These are phyloP conservation scores for Camelina hispida DNA, from an alignment of 345 rosid genomes.

Conservation along the genomic window DNA sequence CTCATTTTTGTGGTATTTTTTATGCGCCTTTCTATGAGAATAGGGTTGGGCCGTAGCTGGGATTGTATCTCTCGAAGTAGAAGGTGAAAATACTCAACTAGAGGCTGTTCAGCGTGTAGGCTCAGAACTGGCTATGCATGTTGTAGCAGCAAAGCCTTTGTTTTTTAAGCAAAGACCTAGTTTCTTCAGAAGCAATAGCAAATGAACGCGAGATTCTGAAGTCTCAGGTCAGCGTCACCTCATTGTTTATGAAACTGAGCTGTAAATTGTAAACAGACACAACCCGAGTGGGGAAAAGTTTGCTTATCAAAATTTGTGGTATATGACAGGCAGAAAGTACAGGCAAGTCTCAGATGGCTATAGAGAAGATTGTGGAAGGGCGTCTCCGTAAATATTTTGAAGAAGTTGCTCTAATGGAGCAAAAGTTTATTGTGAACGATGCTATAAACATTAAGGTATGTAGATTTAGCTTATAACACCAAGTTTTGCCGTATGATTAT, in stretches of 20 bases:
- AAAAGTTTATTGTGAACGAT: conserved; percentile 84
- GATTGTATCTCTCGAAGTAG: conserved; percentile 78
- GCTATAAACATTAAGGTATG: conserved; percentile 70
- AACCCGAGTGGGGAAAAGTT: neutral
- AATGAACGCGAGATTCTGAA: conserved; percentile 88
- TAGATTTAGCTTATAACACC: neutral
- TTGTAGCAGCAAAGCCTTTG: conserved; percentile 91
- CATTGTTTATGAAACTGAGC: neutral
- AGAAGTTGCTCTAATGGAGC: conserved; percentile 91
- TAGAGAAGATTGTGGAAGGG: conserved; percentile 98
- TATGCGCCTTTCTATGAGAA: conserved; percentile 9
- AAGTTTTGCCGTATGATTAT: neutral
- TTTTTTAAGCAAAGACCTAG: conserved; percentile 74
- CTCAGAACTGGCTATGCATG: conserved; percentile 95
- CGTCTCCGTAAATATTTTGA: conserved; percentile 91
- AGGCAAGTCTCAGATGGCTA: conserved; percentile 75
- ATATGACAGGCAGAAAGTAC: conserved; percentile 82
- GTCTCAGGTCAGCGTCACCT: conserved; percentile 67
- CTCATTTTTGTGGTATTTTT: too few relatives aligned
- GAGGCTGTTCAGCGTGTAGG: conserved; percentile 77
- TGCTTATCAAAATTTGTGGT: conserved; percentile 23
- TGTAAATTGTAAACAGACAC: neutral
- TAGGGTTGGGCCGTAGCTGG: conserved; percentile 96
- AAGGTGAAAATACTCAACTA: conserved; percentile 52
- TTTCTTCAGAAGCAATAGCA: conserved; percentile 71